Conservation (phyloP, 331 rosid species). For the Acacia pycnantha region DNA sequence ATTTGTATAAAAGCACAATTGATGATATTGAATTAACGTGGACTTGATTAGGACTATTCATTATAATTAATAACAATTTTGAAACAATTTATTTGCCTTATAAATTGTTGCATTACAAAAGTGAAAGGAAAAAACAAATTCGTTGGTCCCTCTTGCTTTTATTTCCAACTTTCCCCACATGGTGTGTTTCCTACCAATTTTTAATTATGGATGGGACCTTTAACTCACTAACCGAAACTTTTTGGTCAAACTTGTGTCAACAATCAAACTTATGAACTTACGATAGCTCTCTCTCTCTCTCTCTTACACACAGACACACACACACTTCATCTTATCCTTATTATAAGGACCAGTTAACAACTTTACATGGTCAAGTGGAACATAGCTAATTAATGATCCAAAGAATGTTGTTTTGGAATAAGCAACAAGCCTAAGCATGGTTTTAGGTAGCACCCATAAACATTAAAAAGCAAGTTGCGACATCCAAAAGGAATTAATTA, state of each 20-base stretch:
- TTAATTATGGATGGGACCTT: background rate
- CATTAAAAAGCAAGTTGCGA: too few relatives aligned
- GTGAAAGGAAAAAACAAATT: background rate
- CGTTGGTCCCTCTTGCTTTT: background rate
- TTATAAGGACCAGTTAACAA: too few relatives aligned
- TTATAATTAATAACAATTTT: background rate
- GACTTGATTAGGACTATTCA: background rate
- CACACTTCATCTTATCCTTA: background rate
- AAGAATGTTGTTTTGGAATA: too few relatives aligned
- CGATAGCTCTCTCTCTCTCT: background rate
- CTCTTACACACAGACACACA: too few relatives aligned
- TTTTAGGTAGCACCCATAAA: background rate
- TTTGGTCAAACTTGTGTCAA: conserved; percentile 12
- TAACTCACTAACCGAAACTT: background rate
- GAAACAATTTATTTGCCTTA: background rate
- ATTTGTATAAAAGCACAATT: background rate
- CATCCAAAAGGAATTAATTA: too few relatives aligned
- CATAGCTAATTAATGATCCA: background rate
- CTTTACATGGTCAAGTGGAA: too few relatives aligned
- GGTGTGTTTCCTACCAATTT: background rate
- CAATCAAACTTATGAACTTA: conserved; percentile 7
- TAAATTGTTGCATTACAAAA: background rate
- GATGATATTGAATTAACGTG: background rate
- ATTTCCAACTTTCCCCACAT: background rate
- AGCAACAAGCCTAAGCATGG: background rate